These are phyloP conservation scores for Euphorbia celastroides DNA, from an alignment of 441 rosid genomes.

Conservation along the genomic window DNA sequence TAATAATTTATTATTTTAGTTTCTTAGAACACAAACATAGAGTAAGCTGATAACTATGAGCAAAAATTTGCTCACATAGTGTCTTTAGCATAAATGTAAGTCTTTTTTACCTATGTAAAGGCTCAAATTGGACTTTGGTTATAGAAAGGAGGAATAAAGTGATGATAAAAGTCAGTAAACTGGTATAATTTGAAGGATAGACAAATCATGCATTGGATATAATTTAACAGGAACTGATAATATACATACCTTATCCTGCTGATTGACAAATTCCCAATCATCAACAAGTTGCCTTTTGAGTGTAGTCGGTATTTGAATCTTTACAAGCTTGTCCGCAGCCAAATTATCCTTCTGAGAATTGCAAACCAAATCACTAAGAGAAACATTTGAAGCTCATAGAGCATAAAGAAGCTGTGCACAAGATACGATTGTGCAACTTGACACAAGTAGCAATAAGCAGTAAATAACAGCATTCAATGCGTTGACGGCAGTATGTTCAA, in stretches of 20 bases:
- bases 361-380: conserved; percentile 13
- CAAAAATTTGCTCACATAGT: too few species aligned
- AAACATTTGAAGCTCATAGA: neutral
- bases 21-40: too few species aligned
- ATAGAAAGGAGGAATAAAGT: too few species aligned
- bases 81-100: too few species aligned
- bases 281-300: conserved; percentile 84
- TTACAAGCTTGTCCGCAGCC: conserved; percentile 60
- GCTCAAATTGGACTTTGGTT: too few species aligned
- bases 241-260: conserved; percentile 67
- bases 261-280: conserved; percentile 77
- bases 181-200: too few species aligned
- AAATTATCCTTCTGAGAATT: conserved; percentile 56
- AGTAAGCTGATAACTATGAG: too few species aligned
- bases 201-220: too few species aligned
- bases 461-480: neutral
- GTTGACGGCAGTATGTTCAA: neutral
- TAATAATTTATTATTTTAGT: too few species aligned
- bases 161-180: too few species aligned
- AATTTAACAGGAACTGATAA: neutral
- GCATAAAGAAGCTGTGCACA: neutral
- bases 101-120: too few species aligned
- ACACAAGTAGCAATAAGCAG: neutral
- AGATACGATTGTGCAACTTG: neutral
- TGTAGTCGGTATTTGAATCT: conserved; percentile 81